Evolutionary conservation across 305 asterid species (phyloP).

Genomic region (Fraxinus sp.): DNA sequence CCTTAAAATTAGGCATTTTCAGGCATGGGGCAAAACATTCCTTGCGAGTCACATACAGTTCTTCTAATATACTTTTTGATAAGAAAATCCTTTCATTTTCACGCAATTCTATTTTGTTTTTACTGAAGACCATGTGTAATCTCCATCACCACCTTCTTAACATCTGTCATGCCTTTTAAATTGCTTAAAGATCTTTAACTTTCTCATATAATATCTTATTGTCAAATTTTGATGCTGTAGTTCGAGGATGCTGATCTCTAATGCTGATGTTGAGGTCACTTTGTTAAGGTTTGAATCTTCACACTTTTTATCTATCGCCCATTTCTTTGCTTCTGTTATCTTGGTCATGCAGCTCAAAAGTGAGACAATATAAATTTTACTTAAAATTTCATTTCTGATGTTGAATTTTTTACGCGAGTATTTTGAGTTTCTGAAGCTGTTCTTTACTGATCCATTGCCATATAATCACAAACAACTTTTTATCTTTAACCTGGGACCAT

Average conservation of each 20-base stretch:
- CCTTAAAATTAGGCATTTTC: constrained; percentile 13
- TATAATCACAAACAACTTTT: not conserved
- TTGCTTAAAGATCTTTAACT: constrained; percentile 8
- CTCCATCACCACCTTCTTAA: constrained; percentile 2
- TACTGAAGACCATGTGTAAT: not conserved
- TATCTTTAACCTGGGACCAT: constrained; percentile 1
- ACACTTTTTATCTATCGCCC: constrained; percentile 10
- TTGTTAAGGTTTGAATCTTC: constrained; percentile 49
- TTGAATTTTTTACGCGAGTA: not conserved
- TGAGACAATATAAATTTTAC: constrained; percentile 3
- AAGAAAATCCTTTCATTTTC: not conserved
- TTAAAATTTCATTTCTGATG: not conserved
- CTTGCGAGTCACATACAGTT: not conserved
- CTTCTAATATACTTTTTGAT: not conserved
- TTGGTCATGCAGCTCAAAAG: constrained; percentile 6
- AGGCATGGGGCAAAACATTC: not conserved
- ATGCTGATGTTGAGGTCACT: constrained; percentile 42
- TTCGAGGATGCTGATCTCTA: constrained; percentile 43
- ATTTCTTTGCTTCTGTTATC: not conserved
- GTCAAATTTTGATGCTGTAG: constrained; percentile 40
- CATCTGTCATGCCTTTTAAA: constrained; percentile 4
- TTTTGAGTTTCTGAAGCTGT: not conserved
- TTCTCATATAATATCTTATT: constrained; percentile 22
- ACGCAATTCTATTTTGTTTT: not conserved
- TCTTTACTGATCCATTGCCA: constrained; percentile 1